Evolutionary conservation across 371 early-diverging fungal species (phyloP), one percentile per base, ranked within the genome.

Genomic region (Sanchytrium tribonematis): DNA sequence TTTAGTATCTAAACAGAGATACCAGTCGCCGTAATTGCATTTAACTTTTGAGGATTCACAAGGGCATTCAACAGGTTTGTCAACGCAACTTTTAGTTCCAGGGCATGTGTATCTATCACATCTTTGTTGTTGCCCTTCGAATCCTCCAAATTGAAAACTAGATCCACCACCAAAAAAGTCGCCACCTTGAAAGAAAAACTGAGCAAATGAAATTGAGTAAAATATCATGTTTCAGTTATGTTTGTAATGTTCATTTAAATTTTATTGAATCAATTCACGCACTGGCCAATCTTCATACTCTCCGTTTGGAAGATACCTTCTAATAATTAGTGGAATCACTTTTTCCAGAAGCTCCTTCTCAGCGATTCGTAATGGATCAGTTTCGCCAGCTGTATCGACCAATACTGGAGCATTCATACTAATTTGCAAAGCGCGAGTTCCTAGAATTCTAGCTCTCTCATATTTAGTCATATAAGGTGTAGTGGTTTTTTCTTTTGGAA

Each of bases 401-500:
- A 97, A 85, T 29, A 95, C 90, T 28, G 98, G 98, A 28, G 99
- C 98, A 77, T 94, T 95, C 86, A 97, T 90, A 80, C 91, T 90
- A 75, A 75, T 66, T 67, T 78, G 78, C 75, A 71, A 78, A 76
- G 76, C 85, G 68, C 73, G 78, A 1, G 93, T 88, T 30, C 99
- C 99, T 65, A 98, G 81, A 68, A 98, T 85, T 72, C 96, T 84
- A 66, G 99, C 98, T 69, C 90, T 86, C 79, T 99, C 99, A 79
- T 97, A 99, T 79, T 98, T 98, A 66, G 98, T 98, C 93, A 99
- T 91, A 76, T 92, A 94, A 27, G 97, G 95, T n/a, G 96, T 93
- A 1, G 99, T 98, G 71, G 85, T 80, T 68, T 86, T 80, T 67
- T 85, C 68, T 69, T 68, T 65, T 48, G 5, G 12, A 12, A 48